Base-by-base conservation (phyloP, 768 basidiomycete genomes). In the Pleurotus tuoliensis region DNA sequence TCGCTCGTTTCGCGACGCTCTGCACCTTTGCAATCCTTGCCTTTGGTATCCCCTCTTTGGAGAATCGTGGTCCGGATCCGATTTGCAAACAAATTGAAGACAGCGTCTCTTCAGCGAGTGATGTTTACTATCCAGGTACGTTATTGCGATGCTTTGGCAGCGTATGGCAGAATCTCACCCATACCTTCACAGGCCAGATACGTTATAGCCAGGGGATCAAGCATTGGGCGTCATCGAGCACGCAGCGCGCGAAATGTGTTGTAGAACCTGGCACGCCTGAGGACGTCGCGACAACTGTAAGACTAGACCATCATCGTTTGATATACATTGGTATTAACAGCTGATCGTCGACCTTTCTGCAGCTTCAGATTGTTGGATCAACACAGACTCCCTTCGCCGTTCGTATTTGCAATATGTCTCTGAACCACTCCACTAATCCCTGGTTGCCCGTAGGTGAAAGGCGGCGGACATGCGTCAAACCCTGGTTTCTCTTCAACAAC, bases 391-490 rank as follows among this genome's bases (percentile, higher is more conserved):
- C 82, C 1, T 86, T 87, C 58, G 84, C 83, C 9, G 84, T 84
- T 56, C 44, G 69, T 61, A n/a, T 11, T 12, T 34, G 1, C 11
- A 34, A 34, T 34, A 11, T 4, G 11, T 11, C 30, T 9, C 30
- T 34, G 30, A 34, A 9, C 30, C 30, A 11, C 30, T 34, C 30
- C 13, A 40, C 40, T 24, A 55, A 24, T 34, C 54, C 48, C 27
- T 61, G 38, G 12, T 34, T 22, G 7, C n/a, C 24, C 40, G 30
- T 47, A 83, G 84, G 76, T 86, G 53, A 87, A 84, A 65, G 79
- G 83, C n/a, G 84, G 82, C 13, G 84, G 85, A 0, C 84, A 87
- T 64, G 58, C 78, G 0, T 61, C 74, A 2, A 85, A 84, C 61
- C 77, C 73, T 0, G 78, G 78, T 1, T 85, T 84, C 58, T 83